These are phyloP conservation scores for Podaxis carcinomalis DNA, from an alignment of 768 basidiomycete species.

Conservation along the genomic window DNA sequence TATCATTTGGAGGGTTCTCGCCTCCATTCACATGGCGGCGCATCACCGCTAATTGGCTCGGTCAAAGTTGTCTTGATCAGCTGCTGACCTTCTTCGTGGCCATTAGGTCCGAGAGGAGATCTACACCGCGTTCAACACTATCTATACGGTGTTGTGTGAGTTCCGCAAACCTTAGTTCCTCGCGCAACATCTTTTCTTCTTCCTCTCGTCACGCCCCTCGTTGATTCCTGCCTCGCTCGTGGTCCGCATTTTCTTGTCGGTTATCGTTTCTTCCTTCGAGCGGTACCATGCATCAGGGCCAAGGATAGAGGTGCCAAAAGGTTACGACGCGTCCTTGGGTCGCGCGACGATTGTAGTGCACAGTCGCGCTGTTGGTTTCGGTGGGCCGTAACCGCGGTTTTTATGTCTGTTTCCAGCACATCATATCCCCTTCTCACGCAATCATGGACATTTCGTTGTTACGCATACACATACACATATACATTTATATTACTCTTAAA, in stretches of 20 bases:
- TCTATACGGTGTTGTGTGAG: constrained; percentile 96
- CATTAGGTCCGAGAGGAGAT: constrained; percentile 95
- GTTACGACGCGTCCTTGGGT: constrained; percentile 14
- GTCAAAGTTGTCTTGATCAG: constrained; percentile 22
- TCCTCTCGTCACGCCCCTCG: constrained; percentile 16
- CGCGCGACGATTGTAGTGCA: constrained; percentile 38
- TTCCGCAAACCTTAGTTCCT: constrained; percentile 76
- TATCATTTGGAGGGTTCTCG: constrained; percentile 15
- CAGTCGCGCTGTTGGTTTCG: constrained; percentile 30
- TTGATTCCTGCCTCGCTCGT: constrained; percentile 15
- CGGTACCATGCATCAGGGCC: constrained; percentile 14
- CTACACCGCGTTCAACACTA: constrained; percentile 98
- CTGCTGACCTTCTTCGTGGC: constrained; percentile 42
- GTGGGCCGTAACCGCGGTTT: neutral
- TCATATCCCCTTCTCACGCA: constrained; percentile 27
- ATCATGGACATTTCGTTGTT: constrained; percentile 12
- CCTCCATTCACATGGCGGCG: constrained; percentile 17
- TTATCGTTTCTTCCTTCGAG: constrained; percentile 9
- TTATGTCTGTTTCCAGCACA: constrained; percentile 10
- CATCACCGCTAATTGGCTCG: constrained; percentile 12
- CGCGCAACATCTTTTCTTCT: constrained; percentile 2
- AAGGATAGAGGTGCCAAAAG: constrained; percentile 20
- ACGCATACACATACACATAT: constrained; percentile 18
- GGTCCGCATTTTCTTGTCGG: constrained; percentile 12
- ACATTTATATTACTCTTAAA: constrained; percentile 25